Base-by-base conservation (phyloP, 495 filamentous ascomycete species). In the Talaromyces ruber region DNA sequence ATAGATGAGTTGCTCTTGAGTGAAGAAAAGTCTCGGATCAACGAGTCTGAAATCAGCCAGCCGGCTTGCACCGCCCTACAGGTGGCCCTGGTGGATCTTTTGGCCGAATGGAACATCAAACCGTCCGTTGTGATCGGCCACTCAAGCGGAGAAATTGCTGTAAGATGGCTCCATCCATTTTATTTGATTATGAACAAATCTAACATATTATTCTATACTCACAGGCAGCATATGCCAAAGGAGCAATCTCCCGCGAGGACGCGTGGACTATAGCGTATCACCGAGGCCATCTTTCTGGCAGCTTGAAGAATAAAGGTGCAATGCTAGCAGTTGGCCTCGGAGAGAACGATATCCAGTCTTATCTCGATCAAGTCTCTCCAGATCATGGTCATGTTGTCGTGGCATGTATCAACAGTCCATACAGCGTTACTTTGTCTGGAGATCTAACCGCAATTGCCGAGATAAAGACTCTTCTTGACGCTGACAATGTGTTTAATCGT, bases 371-470 rank as follows among this genome's bases (percentile, higher is more conserved):
- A 37, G 32, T 37, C 14, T 37, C 32, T 0, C 14, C 32, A 3
- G 12, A 12, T 14, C 32, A 37, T 37, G 32, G 32, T 12, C 32
- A 37, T 12, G 32, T 37, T 37, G 32, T 37, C 14, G 32, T 73
- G 29, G 72, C 72, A 14, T 74, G 70, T 62, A 55, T 68, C 34
- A 76, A 75, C 61, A 74, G 71, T 50, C 72, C 71, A 0, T 43
- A 45, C 5, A 74, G 65, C 43, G 60, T 67, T 9, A 75, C 71
- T 1, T 18, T 73, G 0, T 70, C 71, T 26, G 72, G 72, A 8
- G 67, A 73, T 61, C 26, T 54, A n/a, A 6, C 39, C 1, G 59
- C 63, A 0, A 47, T 75, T 7, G 39, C 63, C 3, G 52, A 45
- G 8, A 22, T 71, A 0, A 26, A 37, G 21, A 32, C 24, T 8